Percentiles rank a stretch among this genome's conserved stretches.
These are phyloP conservation scores for Boletus fagicola DNA, from an alignment of 768 basidiomycete species.

Conservation along the genomic window DNA sequence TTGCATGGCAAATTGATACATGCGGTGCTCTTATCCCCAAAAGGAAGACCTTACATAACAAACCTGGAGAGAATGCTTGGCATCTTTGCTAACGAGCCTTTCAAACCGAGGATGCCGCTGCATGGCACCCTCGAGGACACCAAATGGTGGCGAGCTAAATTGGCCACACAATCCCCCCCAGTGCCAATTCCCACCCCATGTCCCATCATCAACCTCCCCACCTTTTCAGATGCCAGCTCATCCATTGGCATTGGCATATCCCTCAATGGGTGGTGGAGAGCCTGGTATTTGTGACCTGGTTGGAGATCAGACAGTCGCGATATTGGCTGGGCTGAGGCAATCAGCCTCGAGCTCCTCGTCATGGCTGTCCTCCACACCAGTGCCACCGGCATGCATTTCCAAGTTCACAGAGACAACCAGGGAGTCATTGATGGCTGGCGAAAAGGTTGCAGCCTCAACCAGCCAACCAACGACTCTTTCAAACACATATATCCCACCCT, in stretches of 20 bases:
- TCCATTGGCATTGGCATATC: too few relatives aligned
- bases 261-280: neutral
- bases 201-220: too few relatives aligned
- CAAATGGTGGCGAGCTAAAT: neutral
- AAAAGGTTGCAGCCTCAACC: slow-evolving; percentile 32
- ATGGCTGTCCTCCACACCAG: slow-evolving; percentile 1
- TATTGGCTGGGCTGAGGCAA: slow-evolving; percentile 48
- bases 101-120: too few relatives aligned
- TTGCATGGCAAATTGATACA: too few relatives aligned
- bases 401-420: slow-evolving; percentile 26
- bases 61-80: too few relatives aligned
- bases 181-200: too few relatives aligned
- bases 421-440: slow-evolving; percentile 37
- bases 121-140: neutral
- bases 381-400: neutral
- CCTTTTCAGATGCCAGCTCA: too few relatives aligned
- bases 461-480: slow-evolving; percentile 29
- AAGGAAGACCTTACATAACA: too few relatives aligned
- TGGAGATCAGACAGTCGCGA: neutral
- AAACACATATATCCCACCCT: slow-evolving; percentile 16
- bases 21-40: too few relatives aligned
- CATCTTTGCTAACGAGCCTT: too few relatives aligned
- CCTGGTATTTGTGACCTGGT: rapidly evolving
- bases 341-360: slow-evolving; percentile 44
- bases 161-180: too few relatives aligned